Evolutionary conservation across 495 filamentous ascomycete genomes (phyloP).

Genomic region (Penicillium waksmanii): DNA sequence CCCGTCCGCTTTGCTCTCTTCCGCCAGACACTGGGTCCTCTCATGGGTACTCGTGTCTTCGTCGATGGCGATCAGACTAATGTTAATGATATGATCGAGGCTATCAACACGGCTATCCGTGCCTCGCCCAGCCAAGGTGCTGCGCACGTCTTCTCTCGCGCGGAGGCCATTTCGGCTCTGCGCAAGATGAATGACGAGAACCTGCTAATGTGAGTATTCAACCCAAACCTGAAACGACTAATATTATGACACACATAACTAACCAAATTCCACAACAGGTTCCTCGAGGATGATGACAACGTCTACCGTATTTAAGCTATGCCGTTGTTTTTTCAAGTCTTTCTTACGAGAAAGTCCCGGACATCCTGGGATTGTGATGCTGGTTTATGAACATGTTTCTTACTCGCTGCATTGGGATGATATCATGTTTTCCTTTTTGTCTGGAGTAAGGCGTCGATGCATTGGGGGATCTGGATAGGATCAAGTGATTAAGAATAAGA

Average conservation of each 20-base stretch:
- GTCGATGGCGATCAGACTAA: slow-evolving; percentile 73
- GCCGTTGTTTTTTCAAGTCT: background rate
- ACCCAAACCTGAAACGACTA: background rate
- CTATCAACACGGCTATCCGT: slow-evolving; percentile 74
- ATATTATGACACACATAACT: background rate
- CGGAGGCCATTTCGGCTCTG: slow-evolving; percentile 78
- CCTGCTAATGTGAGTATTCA: slow-evolving; percentile 82
- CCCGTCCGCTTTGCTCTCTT: slow-evolving; percentile 71
- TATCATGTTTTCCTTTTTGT: slow-evolving; percentile 33
- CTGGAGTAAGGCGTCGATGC: slow-evolving; percentile 30
- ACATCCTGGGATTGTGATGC: background rate
- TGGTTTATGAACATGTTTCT: slow-evolving; percentile 27
- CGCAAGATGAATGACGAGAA: slow-evolving; percentile 80
- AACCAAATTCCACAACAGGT: slow-evolving; percentile 39
- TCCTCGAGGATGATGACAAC: slow-evolving; percentile 54
- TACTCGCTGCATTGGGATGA: slow-evolving; percentile 34
- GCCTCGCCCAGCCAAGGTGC: slow-evolving; percentile 36
- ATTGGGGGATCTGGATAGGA: slow-evolving; percentile 17
- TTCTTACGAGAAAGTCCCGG: background rate
- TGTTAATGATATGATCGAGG: slow-evolving; percentile 72
- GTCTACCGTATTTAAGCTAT: slow-evolving; percentile 51
- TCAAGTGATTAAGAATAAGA: slow-evolving; percentile 25
- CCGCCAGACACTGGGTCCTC: slow-evolving; percentile 74
- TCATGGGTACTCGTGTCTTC: slow-evolving; percentile 80
- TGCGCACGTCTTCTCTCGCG: slow-evolving; percentile 60